Conservation (phyloP, 1,139 yeast genomes). For the Kurtzmaniella quercitrusa region DNA sequence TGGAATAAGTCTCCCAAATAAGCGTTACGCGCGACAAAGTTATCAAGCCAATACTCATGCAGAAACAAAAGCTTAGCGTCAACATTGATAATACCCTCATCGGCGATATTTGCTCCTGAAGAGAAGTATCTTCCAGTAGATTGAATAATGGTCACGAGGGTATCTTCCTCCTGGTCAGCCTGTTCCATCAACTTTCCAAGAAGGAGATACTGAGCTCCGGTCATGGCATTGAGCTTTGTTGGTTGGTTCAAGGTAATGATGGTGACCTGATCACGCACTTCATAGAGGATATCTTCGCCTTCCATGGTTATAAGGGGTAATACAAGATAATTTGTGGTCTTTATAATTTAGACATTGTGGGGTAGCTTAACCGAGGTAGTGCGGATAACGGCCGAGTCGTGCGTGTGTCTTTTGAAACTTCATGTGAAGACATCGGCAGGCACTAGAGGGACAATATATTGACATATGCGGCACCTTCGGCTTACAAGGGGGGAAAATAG, state of each 20-base stretch:
- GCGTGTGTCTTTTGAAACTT: not conserved
- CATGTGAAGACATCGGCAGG: not conserved
- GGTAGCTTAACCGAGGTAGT: slow-evolving; percentile 1
- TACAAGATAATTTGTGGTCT: not conserved
- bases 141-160: slow-evolving; percentile 64
- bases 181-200: slow-evolving; percentile 57
- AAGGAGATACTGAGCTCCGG: slow-evolving; percentile 59
- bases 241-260: slow-evolving; percentile 70
- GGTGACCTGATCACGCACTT: slow-evolving; percentile 51
- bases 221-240: slow-evolving; percentile 60
- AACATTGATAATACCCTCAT: slow-evolving; percentile 19
- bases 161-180: slow-evolving; percentile 65
- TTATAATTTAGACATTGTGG: not conserved
- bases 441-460: too few species aligned
- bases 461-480: too few species aligned
- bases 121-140: slow-evolving; percentile 76
- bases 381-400: not conserved
- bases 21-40: slow-evolving; percentile 67
- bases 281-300: slow-evolving; percentile 40
- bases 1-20: slow-evolving; percentile 66
- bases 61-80: slow-evolving; percentile 27
- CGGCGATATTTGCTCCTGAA: slow-evolving; percentile 76
- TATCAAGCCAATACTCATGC: slow-evolving; percentile 53
- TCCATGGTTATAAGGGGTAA: slow-evolving; percentile 9
- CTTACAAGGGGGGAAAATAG: too few species aligned